Base-by-base conservation (phyloP, 2,329 filamentous ascomycete species). In the Chrysosporium queenslandicum region DNA sequence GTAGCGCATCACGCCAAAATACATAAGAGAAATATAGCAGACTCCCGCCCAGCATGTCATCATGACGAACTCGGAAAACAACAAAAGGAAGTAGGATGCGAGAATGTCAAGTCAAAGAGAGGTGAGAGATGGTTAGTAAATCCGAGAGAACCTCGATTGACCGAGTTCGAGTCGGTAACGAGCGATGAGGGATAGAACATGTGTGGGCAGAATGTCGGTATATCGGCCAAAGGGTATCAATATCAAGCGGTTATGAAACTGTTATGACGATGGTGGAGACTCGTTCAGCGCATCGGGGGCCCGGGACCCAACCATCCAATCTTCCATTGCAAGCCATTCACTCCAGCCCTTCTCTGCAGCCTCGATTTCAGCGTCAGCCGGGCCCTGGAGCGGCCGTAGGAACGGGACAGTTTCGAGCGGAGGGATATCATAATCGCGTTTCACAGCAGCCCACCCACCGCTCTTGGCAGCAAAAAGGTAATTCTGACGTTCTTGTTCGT, bases 401-500 rank as follows among this genome's bases (percentile, higher is more conserved):
- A 94, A 97, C 0, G 92, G 92, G 1, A 95, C 80, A 1, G 80
- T 85, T 72, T 97, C 89, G 51, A 88, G 79, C 2, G 83, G 82
- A 1, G 78, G 79, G 76, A 91, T 88, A 66, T 97, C 92, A 69
- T 97, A 98, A 60, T 87, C 83, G 53, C 82, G 79, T 71, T 96
- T 97, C 62, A 95, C 89, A 49, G 80, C 82, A 18, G 88, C 77
- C 91, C 92, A 97, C 47, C 81, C 87, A 23, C 86, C 86, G 63
- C 87, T 92, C 73, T 97, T 98, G 11, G 90, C 87, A 0, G 91
- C 87, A 65, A 97, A 97, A 30, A 98, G 78, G 65, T 92, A 98
- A 66, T 98, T 98, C 52, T 88, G 80, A 48, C 92, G 80, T 69
- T 98, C 92, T 58, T 86, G 83, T 66, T 96, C 87, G 64, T 94